Base-by-base conservation (phyloP, 345 rosid species). In the Heritiera littoralis region DNA sequence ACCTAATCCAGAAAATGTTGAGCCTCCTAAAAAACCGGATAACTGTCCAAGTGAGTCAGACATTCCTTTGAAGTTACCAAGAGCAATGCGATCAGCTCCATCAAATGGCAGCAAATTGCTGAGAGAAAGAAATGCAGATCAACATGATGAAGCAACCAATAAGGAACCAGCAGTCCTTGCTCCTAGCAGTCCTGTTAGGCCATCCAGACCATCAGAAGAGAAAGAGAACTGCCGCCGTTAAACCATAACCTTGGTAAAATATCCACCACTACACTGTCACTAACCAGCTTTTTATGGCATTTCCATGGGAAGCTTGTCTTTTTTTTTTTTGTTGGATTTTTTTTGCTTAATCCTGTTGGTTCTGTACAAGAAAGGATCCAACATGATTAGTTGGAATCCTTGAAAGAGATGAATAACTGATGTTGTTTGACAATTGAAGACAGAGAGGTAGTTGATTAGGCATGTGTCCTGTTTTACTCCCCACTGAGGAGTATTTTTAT, bases 71-170 rank as follows among this genome's bases (percentile, higher is more conserved):
- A 95, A 90, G 92, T 80, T 91, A 66, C 97, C 99, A 0, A 90
- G 94, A 80, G 94, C 97, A 20, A 91, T 92, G 94, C 80, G 92
- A 48, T 82, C 93, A 69, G 84, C 89, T 15, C 85, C 93, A 74
- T 83, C 95, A 45, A 92, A 84, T 49, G 84, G 88, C 73, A 85
- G 84, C 81, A 88, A 87, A 79, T 84, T 90, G 72, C 86, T 96
- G 82, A 84, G 92, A 84, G 99, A 92, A 77, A 88, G 95, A 87
- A 96, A 96, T 83, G 83, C 88, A 38, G 95, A 90, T 60, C 87
- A 78, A 82, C 80, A 70, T 32, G 85, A 88, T 6, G 90, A 84
- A 55, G 52, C 84, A 28, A 74, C 72, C 20, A 84, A 78, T 58
- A 91, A 89, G 80, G 93, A 90, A 14, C 73, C 75, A 4, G 76